Evolutionary conservation across 768 basidiomycete genomes (phyloP).

Genomic region (Strobilomyces dryophilus): DNA sequence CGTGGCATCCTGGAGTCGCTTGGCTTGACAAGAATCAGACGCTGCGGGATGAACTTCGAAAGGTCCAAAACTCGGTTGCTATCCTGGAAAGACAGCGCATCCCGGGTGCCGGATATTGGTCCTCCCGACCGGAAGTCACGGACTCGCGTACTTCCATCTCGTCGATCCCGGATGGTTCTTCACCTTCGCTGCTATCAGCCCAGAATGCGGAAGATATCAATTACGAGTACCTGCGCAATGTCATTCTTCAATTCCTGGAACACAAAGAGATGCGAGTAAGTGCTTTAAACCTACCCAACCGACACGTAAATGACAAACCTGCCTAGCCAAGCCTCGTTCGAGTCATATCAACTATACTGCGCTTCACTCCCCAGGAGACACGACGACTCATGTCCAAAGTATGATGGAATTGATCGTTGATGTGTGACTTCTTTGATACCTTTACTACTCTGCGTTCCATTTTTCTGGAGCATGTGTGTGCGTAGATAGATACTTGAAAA

Average conservation of each 20-base stretch:
- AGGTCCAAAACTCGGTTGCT: slow-evolving; percentile 91
- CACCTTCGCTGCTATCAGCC: slow-evolving; percentile 26
- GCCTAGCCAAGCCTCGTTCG: slow-evolving; percentile 80
- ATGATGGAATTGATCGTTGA: slow-evolving; percentile 25
- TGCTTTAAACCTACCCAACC: slow-evolving; percentile 3
- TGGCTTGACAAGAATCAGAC: slow-evolving; percentile 46
- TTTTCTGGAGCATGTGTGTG: neutral
- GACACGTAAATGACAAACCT: slow-evolving; percentile 4
- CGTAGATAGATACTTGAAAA: no score
- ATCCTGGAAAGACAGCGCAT: slow-evolving; percentile 87
- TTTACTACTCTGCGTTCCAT: neutral
- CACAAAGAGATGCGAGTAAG: slow-evolving; percentile 97
- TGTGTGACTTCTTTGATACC: slow-evolving; percentile 1
- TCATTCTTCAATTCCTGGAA: slow-evolving; percentile 95
- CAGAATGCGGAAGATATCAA: slow-evolving; percentile 89
- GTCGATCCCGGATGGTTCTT: slow-evolving; percentile 38
- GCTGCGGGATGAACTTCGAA: slow-evolving; percentile 89
- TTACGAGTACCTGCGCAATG: slow-evolving; percentile 92
- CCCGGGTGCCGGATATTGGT: slow-evolving; percentile 95
- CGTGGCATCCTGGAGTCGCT: neutral
- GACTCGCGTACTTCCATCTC: slow-evolving; percentile 37
- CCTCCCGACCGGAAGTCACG: slow-evolving; percentile 37
- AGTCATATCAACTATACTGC: slow-evolving; percentile 88
- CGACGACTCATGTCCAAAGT: slow-evolving; percentile 87
- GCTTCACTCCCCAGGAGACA: slow-evolving; percentile 94